These are phyloP conservation scores for Torulaspora quercuum DNA, from an alignment of 805 yeast species.

Conservation along the genomic window DNA sequence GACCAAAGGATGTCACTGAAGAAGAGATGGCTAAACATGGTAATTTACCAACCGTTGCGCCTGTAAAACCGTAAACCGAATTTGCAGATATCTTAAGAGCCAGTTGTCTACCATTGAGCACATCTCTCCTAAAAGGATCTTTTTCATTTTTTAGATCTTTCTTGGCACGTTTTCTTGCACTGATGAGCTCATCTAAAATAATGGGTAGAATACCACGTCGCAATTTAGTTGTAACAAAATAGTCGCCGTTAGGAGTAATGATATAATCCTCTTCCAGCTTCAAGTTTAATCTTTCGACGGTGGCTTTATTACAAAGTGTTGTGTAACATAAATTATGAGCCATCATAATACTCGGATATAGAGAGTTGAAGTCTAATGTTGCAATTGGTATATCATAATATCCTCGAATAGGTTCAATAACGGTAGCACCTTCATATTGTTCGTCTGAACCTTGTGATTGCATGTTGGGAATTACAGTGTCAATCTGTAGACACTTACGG, in stretches of 20 bases:
- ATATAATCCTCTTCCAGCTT: conserved; percentile 75
- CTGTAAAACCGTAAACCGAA: conserved; percentile 98
- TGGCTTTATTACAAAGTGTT: conserved; percentile 66
- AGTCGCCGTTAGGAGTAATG: conserved; percentile 87
- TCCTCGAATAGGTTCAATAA: conserved; percentile 93
- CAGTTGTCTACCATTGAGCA: conserved; percentile 92
- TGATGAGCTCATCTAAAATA: conserved; percentile 78
- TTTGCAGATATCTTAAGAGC: conserved; percentile 96
- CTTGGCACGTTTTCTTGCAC: conserved; percentile 92
- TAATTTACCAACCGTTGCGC: conserved; percentile 95
- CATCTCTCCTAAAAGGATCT: conserved; percentile 91
- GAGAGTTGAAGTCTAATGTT: conserved; percentile 92
- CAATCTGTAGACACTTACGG: conserved; percentile 84
- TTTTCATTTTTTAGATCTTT: conserved; percentile 85
- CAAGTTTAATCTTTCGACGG: conserved; percentile 62
- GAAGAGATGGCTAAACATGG: conserved; percentile 97
- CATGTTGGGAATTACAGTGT: conserved; percentile 88
- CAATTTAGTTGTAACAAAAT: conserved; percentile 64
- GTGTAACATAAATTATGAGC: conserved; percentile 97
- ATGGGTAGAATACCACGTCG: conserved; percentile 90
- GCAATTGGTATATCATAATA: conserved; percentile 97
- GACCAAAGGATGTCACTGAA: conserved; percentile 91
- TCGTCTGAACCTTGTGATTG: conserved; percentile 80
- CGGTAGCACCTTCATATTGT: conserved; percentile 97
- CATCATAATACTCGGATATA: conserved; percentile 98